Conservation (phyloP, 495 filamentous ascomycete genomes). For the Penicillium turbatum region DNA sequence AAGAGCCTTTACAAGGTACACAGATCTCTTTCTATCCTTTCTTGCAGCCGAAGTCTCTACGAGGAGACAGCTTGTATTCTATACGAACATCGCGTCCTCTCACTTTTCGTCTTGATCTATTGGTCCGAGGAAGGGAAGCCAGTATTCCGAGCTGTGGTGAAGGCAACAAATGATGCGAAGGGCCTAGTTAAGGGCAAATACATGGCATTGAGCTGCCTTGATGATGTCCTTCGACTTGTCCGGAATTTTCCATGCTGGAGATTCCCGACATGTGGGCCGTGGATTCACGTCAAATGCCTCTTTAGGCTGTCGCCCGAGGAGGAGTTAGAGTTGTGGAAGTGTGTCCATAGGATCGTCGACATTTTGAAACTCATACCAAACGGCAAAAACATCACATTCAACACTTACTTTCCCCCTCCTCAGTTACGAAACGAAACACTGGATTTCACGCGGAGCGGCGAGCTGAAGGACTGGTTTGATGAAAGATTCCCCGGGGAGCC, state of each 20-base stretch:
- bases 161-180: background rate
- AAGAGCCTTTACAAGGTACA: background rate
- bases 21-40: background rate
- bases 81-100: background rate
- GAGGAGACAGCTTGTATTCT: slow-evolving; percentile 4
- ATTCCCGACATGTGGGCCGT: background rate
- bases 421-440: background rate
- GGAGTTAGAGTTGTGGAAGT: background rate
- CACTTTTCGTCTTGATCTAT: background rate
- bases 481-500: slow-evolving; percentile 3
- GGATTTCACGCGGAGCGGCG: background rate
- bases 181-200: background rate
- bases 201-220: background rate
- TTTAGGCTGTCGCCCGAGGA: background rate
- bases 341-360: background rate
- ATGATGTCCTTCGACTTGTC: slow-evolving; percentile 4
- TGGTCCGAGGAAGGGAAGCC: background rate
- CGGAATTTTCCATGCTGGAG: background rate
- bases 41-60: background rate
- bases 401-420: background rate
- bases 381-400: slow-evolving; percentile 3
- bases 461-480: slow-evolving; percentile 2
- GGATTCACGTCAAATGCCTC: background rate
- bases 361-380: slow-evolving; percentile 3
- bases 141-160: background rate